phyloP scores from a whole-genome alignment of 345 rosid genomes.

The Odontarrhena argentea region DNA sequence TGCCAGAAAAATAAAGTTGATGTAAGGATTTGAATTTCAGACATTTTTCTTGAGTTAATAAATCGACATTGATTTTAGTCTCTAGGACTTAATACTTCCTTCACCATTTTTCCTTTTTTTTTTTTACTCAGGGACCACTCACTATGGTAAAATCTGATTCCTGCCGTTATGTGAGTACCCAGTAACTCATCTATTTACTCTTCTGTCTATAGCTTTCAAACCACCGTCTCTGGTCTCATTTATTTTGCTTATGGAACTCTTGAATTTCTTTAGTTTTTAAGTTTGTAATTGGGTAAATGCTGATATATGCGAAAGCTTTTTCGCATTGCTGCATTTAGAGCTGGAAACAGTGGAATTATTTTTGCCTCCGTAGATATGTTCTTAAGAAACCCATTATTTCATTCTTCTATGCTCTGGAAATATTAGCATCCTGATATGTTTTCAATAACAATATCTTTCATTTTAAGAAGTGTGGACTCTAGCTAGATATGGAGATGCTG shows the following conservation, averaged over 20 bases:
- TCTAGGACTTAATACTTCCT: slow-evolving; percentile 19
- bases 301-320: neutral
- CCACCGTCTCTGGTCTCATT: slow-evolving; percentile 2
- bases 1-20: slow-evolving; percentile 67
- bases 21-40: slow-evolving; percentile 53
- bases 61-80: slow-evolving; percentile 25
- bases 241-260: neutral
- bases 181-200: slow-evolving; percentile 25
- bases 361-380: slow-evolving; percentile 13
- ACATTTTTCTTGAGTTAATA: slow-evolving; percentile 19
- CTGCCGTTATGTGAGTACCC: slow-evolving; percentile 75
- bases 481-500: slow-evolving; percentile 15
- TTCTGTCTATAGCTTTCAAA: slow-evolving; percentile 3
- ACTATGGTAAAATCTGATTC: slow-evolving; percentile 58
- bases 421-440: neutral
- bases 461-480: slow-evolving; percentile 8
- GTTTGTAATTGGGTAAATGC: neutral
- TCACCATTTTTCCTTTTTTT: slow-evolving; percentile 15
- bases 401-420: slow-evolving; percentile 10
- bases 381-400: neutral
- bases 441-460: neutral
- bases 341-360: neutral
- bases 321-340: neutral
- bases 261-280: neutral
- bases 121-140: slow-evolving; percentile 65